Conservation (phyloP, 129 eudicot species). For the Artemisia tridentata region DNA sequence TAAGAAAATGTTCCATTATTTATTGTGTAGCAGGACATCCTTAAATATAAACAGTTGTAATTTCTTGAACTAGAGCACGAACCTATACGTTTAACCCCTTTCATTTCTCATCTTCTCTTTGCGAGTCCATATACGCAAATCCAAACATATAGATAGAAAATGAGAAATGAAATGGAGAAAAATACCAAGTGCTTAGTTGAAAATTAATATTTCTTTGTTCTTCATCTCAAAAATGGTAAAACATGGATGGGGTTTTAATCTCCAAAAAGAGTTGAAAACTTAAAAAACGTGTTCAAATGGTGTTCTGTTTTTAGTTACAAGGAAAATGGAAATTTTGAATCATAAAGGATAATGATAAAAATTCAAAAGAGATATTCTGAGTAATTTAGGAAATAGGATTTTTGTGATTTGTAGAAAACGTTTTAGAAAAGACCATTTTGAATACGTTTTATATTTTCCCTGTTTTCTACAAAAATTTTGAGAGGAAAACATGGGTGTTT, state of each 20-base stretch:
- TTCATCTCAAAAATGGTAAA: too few relatives aligned
- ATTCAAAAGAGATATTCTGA: too few relatives aligned
- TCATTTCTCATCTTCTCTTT: conserved; percentile 9
- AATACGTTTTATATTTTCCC: too few relatives aligned
- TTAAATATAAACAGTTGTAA: background rate
- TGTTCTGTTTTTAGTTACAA: too few relatives aligned
- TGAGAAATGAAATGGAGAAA: conserved; percentile 7
- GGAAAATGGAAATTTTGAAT: too few relatives aligned
- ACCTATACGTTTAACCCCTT: background rate
- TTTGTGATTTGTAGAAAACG: too few relatives aligned
- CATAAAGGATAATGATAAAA: too few relatives aligned
- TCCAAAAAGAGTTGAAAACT: background rate
- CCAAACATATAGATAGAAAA: conserved; percentile 5
- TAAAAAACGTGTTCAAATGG: background rate
- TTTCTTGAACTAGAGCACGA: conserved; percentile 1
- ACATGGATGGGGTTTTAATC: too few relatives aligned
- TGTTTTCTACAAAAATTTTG: too few relatives aligned
- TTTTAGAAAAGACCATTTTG: too few relatives aligned
- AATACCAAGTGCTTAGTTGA: background rate
- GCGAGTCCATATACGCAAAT: background rate
- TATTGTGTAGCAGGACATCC: background rate
- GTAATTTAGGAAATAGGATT: too few relatives aligned
- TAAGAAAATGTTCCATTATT: background rate
- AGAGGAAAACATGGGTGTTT: too few relatives aligned
- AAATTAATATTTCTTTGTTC: background rate